These are phyloP conservation scores for Xylariomycetidae sp. DNA, from an alignment of 2,329 filamentous ascomycete species.

Conservation along the genomic window DNA sequence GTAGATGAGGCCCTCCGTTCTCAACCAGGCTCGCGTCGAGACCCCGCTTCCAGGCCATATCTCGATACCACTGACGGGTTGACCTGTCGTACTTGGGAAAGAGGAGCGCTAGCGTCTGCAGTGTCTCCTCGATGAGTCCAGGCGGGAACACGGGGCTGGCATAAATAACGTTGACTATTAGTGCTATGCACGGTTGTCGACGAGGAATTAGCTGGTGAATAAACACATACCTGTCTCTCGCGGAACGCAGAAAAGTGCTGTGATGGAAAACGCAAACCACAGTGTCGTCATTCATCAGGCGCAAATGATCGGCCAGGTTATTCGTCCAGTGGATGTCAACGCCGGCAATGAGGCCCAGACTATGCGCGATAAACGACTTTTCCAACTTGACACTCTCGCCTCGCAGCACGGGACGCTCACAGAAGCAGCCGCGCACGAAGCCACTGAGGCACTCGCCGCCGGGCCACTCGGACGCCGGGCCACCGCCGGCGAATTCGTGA, in stretches of 20 bases:
- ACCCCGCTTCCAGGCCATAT: too few relatives aligned
- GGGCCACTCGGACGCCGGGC: too few relatives aligned
- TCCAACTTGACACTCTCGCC: constrained; percentile 14
- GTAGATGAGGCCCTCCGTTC: constrained; percentile 14
- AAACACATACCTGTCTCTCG: too few relatives aligned
- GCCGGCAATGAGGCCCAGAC: constrained; percentile 27
- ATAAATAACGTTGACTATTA: too few relatives aligned
- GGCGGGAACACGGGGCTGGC: constrained; percentile 21
- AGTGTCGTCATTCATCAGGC: constrained; percentile 30
- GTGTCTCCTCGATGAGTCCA: constrained; percentile 30
- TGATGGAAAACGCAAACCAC: constrained; percentile 34
- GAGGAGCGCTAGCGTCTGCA: constrained; percentile 29
- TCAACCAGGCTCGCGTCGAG: neutral
- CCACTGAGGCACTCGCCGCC: too few relatives aligned
- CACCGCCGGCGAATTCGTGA: too few relatives aligned
- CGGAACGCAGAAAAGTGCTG: constrained; percentile 30
- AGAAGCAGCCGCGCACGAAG: too few relatives aligned
- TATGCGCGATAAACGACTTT: constrained; percentile 16
- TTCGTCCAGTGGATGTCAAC: constrained; percentile 28
- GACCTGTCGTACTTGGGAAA: constrained; percentile 28
- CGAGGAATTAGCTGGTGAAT: too few relatives aligned
- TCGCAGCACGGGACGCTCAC: too few relatives aligned
- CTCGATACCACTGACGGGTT: too few relatives aligned
- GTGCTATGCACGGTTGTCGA: too few relatives aligned
- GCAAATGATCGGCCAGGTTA: constrained; percentile 35